A percentile compares a stretch with the other conserved stretches of the same genome.
Conservation (phyloP, 768 basidiomycete species). For the Dioszegia crocea region DNA sequence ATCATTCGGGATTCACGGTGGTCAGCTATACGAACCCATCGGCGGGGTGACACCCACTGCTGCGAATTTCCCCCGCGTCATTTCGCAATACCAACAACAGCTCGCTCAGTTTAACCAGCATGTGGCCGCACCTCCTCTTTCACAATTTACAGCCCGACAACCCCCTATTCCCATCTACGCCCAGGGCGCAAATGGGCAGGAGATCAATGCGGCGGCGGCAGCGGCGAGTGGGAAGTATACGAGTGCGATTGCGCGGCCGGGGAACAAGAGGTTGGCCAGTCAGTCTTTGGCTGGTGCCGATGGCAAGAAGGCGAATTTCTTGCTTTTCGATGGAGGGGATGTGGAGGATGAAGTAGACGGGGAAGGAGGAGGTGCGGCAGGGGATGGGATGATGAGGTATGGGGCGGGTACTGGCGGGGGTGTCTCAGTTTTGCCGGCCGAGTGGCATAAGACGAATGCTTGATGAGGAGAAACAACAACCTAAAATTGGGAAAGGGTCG, state of each 20-base stretch:
- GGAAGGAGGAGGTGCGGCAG: background rate
- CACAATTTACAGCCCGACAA: background rate
- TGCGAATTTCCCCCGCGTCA: background rate
- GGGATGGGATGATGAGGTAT: background rate
- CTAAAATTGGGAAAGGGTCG: no score
- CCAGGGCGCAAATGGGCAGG: background rate
- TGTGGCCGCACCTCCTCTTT: background rate
- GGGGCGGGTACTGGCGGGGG: background rate
- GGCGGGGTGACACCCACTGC: background rate
- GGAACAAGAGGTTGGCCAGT: slow-evolving; percentile 44
- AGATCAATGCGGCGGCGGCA: background rate
- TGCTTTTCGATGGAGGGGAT: slow-evolving; percentile 15
- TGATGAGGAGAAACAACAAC: background rate
- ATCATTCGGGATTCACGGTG: slow-evolving; percentile 30
- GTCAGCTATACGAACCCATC: background rate
- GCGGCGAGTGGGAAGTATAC: slow-evolving; percentile 11
- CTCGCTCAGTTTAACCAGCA: background rate
- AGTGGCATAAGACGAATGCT: background rate
- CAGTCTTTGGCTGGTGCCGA: slow-evolving; percentile 39
- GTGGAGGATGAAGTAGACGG: slow-evolving; percentile 8
- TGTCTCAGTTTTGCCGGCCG: background rate
- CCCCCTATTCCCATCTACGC: background rate
- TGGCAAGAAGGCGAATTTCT: slow-evolving; percentile 15
- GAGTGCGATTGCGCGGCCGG: slow-evolving; percentile 34
- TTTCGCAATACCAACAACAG: background rate